These are phyloP conservation scores for Samsoniella hepiali DNA, from an alignment of 2,329 filamentous ascomycete species.

Conservation along the genomic window DNA sequence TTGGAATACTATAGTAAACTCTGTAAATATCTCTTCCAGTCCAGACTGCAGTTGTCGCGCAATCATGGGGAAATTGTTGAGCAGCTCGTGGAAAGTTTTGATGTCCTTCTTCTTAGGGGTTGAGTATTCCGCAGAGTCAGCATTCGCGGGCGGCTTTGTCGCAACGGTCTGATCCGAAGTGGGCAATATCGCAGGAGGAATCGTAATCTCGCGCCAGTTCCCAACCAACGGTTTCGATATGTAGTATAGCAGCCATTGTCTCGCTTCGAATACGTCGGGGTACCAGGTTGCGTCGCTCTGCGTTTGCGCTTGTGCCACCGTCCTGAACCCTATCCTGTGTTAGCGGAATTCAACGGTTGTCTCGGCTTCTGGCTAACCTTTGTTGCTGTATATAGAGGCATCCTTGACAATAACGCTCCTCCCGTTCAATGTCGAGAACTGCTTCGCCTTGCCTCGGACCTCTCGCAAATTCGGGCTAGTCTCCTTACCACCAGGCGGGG, in stretches of 20 bases:
- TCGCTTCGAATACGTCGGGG: slow-evolving; percentile 80
- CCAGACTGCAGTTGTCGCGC: slow-evolving; percentile 93
- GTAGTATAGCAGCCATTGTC: slow-evolving; percentile 95
- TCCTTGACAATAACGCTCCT: slow-evolving; percentile 94
- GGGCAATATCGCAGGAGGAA: slow-evolving; percentile 61
- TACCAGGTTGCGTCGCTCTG: slow-evolving; percentile 84
- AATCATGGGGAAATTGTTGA: slow-evolving; percentile 92
- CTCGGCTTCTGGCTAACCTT: slow-evolving; percentile 57
- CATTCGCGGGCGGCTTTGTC: slow-evolving; percentile 34
- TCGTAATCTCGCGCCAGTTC: slow-evolving; percentile 71
- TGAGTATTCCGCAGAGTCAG: slow-evolving; percentile 41
- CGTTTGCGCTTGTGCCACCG: slow-evolving; percentile 82
- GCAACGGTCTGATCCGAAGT: slow-evolving; percentile 40
- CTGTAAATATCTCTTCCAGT: slow-evolving; percentile 81
- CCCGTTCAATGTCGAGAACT: slow-evolving; percentile 89
- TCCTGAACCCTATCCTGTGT: slow-evolving; percentile 71
- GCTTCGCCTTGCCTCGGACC: slow-evolving; percentile 86
- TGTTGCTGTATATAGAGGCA: slow-evolving; percentile 89
- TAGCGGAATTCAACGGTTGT: not conserved
- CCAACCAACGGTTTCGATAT: slow-evolving; percentile 88
- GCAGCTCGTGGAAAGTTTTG: slow-evolving; percentile 81
- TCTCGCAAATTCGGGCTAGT: slow-evolving; percentile 68
- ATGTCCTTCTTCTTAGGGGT: slow-evolving; percentile 77
- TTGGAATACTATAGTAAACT: slow-evolving; percentile 83
- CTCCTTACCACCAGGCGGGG: slow-evolving; percentile 57